Evolutionary conservation across 2,329 filamentous ascomycete genomes (phyloP), one percentile per base, ranked within the genome.

Genomic region (Madurella fahalii): DNA sequence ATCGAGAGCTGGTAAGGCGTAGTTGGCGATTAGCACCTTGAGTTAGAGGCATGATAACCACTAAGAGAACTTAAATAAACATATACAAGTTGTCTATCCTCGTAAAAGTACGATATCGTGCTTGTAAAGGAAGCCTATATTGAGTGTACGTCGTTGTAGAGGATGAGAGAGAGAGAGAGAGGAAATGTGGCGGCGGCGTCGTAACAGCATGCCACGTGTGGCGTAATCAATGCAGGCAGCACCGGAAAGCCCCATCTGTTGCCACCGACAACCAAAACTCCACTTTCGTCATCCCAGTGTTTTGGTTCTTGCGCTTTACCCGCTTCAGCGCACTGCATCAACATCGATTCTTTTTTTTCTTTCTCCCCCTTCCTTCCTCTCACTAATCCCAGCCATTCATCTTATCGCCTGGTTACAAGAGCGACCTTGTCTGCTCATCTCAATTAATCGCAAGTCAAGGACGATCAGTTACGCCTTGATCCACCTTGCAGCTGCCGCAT

Each of bases 231-330:
- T 37, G 45, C 46, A 37, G 50, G 48, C 54, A 40, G 16, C 39
- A 18, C 20, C 16, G 31, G 49, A 46, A 48, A 52, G 42, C 47
- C 34, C 51, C 37, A 32, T 42, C 47, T 51, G 63, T 64, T 63
- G 63, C 63, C 63, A 63, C 60, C 59, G 58, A 64, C 63, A 61
- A 60, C 56, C 57, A 32, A 48, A 31, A 49, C 49, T 52, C 58
- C 53, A 40, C 49, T 57, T 61, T 54, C 54, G 52, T 60, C 58
- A 57, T 56, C 50, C 48, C 39, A 31, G 47, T 61, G 54, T 61
- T 58, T 60, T 60, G 56, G 25, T 25, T 25, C 25, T 54, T 5
- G 51, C 25, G 46, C 45, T 40, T 30, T 17, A 39, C 44, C 48
- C 53, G 52, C 52, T 56, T 32, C 37, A 49, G 39, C 34, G 40